Base-by-base conservation (phyloP, 805 yeast genomes). In the Starmerella apis region DNA sequence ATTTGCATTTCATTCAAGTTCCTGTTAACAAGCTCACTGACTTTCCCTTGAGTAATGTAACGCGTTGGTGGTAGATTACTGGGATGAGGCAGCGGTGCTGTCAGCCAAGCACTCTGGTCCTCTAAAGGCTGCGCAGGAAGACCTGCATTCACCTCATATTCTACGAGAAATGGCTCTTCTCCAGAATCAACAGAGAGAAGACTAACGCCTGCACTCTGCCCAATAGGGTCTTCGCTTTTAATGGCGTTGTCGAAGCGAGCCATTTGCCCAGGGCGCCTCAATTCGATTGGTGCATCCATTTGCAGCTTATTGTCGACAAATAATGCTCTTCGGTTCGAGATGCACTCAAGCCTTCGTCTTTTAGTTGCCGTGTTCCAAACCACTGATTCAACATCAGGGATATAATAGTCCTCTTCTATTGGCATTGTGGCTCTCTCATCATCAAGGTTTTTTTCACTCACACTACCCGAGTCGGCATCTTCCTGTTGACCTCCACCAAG, bases 1-100 rank as follows among this genome's bases (percentile, higher is more conserved):
- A 86, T 86, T 67, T 90, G 96, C 73, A 92, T 85, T 55, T 82
- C 76, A 1, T 72, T 68, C 39, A 92, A 80, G 59, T 88, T 92
- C 19, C 74, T 73, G 58, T 76, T 72, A 49, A 85, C 68, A 8
- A 78, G 68, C 14, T 74, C 71, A 50, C 79, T 77, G 44, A 86
- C 69, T 0, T 95, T 94, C 16, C 71, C 70, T 0, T 39, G 28
- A 2, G 60, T 28, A 2, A 56, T 16, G 46, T 59, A 59, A 14
- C 71, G 65, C 0, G 62, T 58, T 5, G 77, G 66, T 2, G 71
- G 63, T 51, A 77, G 71, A 35, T 58, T 65, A 22, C 75, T 73
- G 11, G 65, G 68, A 16, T 63, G 43, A 2, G 63, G 61, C 8
- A 57, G 48, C 9, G 56, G 53, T 10, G 56, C 53, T 2, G 37